phyloP scores from a whole-genome alignment of 2,329 filamentous ascomycete genomes.

The Cladophialophora bantiana region DNA sequence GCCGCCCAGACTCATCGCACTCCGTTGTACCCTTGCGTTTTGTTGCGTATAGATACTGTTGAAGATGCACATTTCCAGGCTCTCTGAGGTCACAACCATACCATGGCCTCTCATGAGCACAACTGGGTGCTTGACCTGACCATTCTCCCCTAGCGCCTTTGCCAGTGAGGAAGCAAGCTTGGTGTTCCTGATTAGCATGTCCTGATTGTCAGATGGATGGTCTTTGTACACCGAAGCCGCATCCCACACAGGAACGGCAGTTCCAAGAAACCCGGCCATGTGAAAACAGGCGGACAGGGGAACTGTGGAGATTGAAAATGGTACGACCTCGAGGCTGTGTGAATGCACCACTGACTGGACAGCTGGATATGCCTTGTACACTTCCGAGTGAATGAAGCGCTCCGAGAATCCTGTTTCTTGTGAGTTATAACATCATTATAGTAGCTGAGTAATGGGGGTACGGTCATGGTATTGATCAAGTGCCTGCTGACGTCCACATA shows the following conservation, averaged over 20 bases:
- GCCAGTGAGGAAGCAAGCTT: constrained; percentile 15
- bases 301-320: constrained; percentile 11
- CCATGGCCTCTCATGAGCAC: constrained; percentile 22
- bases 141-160: constrained; percentile 4
- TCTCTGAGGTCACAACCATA: constrained; percentile 15
- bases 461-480: not conserved
- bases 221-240: constrained; percentile 14
- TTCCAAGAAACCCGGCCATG: constrained; percentile 17
- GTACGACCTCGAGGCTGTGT: constrained; percentile 8
- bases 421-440: not conserved
- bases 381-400: constrained; percentile 17
- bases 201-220: constrained; percentile 14
- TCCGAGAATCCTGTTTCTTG: constrained; percentile 11
- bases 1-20: constrained; percentile 5
- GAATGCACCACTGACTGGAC: constrained; percentile 19
- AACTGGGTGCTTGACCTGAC: constrained; percentile 15
- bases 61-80: constrained; percentile 18
- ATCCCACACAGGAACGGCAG: constrained; percentile 14
- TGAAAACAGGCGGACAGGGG: constrained; percentile 13
- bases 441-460: not conserved
- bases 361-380: constrained; percentile 14
- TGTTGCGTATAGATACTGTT: constrained; percentile 16
- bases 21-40: constrained; percentile 11
- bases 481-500: not conserved
- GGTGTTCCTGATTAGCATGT: constrained; percentile 14